A percentile compares a stretch with the other conserved stretches of the same genome.
Evolutionary conservation across 495 filamentous ascomycete species (phyloP).

Genomic region (Poronia punctata): DNA sequence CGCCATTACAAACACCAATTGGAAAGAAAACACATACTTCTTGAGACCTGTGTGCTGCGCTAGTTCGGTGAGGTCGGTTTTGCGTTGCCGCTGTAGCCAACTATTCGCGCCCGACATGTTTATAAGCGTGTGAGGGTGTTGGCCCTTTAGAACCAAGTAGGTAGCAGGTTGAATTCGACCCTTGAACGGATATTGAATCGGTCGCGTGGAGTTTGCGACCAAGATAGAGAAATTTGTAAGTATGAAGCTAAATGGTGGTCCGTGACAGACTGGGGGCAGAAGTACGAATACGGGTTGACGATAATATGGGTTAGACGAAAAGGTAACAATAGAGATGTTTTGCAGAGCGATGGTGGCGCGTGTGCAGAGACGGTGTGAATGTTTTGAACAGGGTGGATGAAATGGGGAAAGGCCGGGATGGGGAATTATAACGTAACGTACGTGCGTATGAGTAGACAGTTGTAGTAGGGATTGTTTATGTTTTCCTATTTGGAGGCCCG

Average conservation of each 20-base stretch:
- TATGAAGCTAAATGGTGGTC: slow-evolving; percentile 9
- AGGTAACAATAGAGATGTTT: neutral
- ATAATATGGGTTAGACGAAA: slow-evolving; percentile 2
- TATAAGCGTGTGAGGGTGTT: slow-evolving; percentile 1
- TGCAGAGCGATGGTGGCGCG: slow-evolving; percentile 21
- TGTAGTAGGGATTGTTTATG: slow-evolving; percentile 12
- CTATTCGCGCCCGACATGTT: slow-evolving; percentile 44
- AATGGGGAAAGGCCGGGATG: slow-evolving; percentile 1
- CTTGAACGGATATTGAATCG: slow-evolving; percentile 10
- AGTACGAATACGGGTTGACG: too few relatives aligned
- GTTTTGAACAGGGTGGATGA: slow-evolving; percentile 16
- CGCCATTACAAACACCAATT: slow-evolving; percentile 9
- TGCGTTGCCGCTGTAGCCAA: slow-evolving; percentile 80
- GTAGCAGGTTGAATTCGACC: neutral
- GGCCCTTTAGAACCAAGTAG: neutral
- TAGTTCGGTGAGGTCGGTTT: slow-evolving; percentile 70
- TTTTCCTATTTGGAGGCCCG: slow-evolving; percentile 11
- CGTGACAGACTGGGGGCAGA: slow-evolving; percentile 13
- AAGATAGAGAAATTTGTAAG: slow-evolving; percentile 19
- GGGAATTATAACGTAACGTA: too few relatives aligned
- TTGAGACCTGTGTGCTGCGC: slow-evolving; percentile 65
- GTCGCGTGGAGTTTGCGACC: slow-evolving; percentile 30
- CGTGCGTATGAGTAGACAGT: too few relatives aligned
- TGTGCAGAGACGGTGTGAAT: slow-evolving; percentile 19
- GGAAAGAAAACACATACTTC: slow-evolving; percentile 48